Evolutionary conservation across 1,284 basidiomycete genomes (phyloP).

Genomic region (Microbotryomycetes sp.): DNA sequence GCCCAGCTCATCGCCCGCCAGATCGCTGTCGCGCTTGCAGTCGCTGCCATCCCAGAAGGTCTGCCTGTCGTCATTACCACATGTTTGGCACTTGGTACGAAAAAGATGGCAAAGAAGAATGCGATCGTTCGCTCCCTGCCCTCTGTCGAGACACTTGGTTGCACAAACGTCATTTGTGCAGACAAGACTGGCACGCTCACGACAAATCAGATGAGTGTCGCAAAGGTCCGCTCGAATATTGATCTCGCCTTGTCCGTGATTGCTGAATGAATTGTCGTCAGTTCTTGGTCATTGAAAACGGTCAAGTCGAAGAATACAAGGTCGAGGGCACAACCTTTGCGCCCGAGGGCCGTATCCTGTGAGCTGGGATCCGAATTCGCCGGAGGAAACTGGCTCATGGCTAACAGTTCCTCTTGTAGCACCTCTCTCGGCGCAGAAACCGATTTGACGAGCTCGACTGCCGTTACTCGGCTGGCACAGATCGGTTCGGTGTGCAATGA

Average conservation of each 20-base stretch:
- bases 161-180: conserved; percentile 93
- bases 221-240: conserved; percentile 52
- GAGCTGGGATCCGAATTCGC: background rate
- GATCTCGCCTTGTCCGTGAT: background rate
- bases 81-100: conserved; percentile 88
- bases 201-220: conserved; percentile 93
- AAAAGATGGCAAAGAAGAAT: conserved; percentile 96
- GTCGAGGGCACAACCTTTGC: conserved; percentile 88
- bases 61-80: conserved; percentile 92
- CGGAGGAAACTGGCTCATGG: background rate
- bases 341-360: conserved; percentile 62
- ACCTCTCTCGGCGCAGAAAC: conserved; percentile 13
- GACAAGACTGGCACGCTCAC: conserved; percentile 96
- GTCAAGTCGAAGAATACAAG: conserved; percentile 57
- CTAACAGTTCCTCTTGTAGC: background rate
- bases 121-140: conserved; percentile 92
- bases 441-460: conserved; percentile 9
- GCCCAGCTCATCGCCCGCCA: background rate
- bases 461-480: conserved; percentile 70
- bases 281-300: conserved; percentile 66
- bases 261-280: conserved; percentile 36
- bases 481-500: conserved; percentile 90
- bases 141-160: conserved; percentile 92
- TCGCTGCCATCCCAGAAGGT: conserved; percentile 93
- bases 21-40: conserved; percentile 90